Evolutionary conservation across 2,329 filamentous ascomycete genomes (phyloP).

Genomic region (Aspergillus versicolor): DNA sequence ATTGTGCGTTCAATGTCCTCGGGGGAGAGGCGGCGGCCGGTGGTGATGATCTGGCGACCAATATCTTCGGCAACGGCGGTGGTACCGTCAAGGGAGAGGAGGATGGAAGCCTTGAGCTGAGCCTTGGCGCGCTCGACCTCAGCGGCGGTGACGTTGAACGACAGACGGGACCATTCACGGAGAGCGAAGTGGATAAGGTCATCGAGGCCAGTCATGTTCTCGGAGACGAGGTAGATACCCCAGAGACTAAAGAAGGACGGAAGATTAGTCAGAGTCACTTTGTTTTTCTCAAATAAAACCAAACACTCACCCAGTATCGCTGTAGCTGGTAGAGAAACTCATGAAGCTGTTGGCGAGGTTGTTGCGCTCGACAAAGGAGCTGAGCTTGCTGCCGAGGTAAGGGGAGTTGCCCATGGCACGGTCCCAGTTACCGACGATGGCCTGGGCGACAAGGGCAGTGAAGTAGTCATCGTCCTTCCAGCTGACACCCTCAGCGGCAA

Average conservation of each 20-base stretch:
- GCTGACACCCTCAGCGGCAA: conserved; percentile 98
- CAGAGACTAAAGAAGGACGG: conserved; percentile 67
- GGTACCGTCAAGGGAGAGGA: conserved; percentile 94
- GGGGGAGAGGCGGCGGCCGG: conserved; percentile 84
- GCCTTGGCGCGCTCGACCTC: conserved; percentile 99
- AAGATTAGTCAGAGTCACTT: background rate
- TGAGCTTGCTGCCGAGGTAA: conserved; percentile 97
- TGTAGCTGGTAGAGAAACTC: conserved; percentile 99
- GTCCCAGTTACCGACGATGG: conserved; percentile 99
- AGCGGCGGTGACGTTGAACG: conserved; percentile 79
- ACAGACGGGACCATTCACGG: conserved; percentile 95
- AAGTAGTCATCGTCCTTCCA: conserved; percentile 99
- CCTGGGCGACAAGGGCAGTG: conserved; percentile 94
- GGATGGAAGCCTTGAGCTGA: conserved; percentile 97
- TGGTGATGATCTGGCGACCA: conserved; percentile 96
- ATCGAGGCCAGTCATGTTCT: conserved; percentile 82
- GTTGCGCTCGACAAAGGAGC: conserved; percentile 89
- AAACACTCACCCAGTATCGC: conserved; percentile 82
- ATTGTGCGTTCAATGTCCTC: conserved; percentile 94
- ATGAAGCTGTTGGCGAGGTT: conserved; percentile 99
- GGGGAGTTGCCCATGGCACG: conserved; percentile 96
- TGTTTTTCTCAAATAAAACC: conserved; percentile 14
- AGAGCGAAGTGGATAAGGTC: conserved; percentile 98
- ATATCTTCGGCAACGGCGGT: conserved; percentile 98
- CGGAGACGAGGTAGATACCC: conserved; percentile 98